Conservation (phyloP, 352 stramenopile genomes). For the Globisporangium iwayamae region DNA sequence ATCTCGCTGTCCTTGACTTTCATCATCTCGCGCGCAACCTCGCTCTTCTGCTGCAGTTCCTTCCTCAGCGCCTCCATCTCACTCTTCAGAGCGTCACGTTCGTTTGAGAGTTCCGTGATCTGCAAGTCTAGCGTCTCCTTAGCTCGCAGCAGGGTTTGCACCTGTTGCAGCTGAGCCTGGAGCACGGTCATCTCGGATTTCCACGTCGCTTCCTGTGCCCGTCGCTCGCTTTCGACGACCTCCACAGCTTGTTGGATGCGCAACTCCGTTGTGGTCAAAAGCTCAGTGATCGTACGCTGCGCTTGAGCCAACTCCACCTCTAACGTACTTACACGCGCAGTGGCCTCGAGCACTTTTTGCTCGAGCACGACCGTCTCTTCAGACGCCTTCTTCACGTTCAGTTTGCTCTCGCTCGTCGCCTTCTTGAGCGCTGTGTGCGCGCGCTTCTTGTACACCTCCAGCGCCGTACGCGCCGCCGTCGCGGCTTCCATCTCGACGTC, state of each 20-base stretch:
- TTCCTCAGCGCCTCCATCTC: constrained; percentile 34
- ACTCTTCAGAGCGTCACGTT: constrained; percentile 29
- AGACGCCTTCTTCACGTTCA: constrained; percentile 48
- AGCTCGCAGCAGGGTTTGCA: constrained; percentile 23
- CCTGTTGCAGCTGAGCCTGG: constrained; percentile 29
- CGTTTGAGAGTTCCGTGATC: constrained; percentile 30
- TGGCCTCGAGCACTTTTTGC: constrained; percentile 37
- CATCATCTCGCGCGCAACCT: constrained; percentile 38
- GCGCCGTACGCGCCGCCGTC: constrained; percentile 40
- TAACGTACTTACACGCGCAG: constrained; percentile 29
- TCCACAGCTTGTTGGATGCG: constrained; percentile 22
- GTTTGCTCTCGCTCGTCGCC: constrained; percentile 56
- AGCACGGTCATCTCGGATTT: constrained; percentile 29
- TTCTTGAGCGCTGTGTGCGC: constrained; percentile 77
- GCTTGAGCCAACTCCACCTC: constrained; percentile 33
- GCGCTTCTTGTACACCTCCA: constrained; percentile 81
- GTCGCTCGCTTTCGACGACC: constrained; percentile 30
- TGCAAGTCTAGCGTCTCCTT: constrained; percentile 31
- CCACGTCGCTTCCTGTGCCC: constrained; percentile 19
- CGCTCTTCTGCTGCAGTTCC: constrained; percentile 32
- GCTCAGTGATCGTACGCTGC: constrained; percentile 23
- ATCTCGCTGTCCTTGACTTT: constrained; percentile 55
- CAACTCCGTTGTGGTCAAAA: constrained; percentile 18
- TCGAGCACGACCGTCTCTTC: constrained; percentile 44
- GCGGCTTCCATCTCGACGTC: constrained; percentile 50